Evolutionary conservation across 75 land plant species (phyloP), one percentile per base, ranked within the genome.

Genomic region (Larix kaempferi): DNA sequence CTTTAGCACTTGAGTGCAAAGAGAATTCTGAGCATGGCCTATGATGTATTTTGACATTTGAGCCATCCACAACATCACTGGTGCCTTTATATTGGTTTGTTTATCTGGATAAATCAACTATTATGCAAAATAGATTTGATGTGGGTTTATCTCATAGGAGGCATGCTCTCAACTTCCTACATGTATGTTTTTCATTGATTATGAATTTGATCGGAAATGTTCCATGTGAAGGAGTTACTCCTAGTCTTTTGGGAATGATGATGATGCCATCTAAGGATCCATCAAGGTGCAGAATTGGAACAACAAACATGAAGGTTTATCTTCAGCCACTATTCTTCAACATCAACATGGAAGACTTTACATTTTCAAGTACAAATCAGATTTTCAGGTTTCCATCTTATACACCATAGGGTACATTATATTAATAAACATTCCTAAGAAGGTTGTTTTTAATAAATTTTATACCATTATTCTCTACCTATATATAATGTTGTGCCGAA

Each of bases 21-120:
- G 98, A 97, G 71, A 97, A 97, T 71, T 98, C 99, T 26, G 99
- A 97, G 83, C 98, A 97, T 84, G 99, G 99, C 8, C 86, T 97
- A 19, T 90, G 99, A 15, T 77, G 92, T 61, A 92, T 97, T 82
- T 89, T 97, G 67, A 97, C 99, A 56, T 97, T 97, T 87, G 95
- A 94, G 86, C 99, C 99, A 29, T 86, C 90, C 26, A 94, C 98
- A 5, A 94, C 98, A 29, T 97, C 94, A 80, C 79, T 97, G 80
- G 99, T 97, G 25, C 98, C 99, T 57, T 75, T 94, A 64, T 98
- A 97, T 83, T 89, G 99, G 62, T 97, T 89, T 79, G 91, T 97
- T 17, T 83, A 91, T 63, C 89, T 94, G 55, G 99, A 95, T 61
- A 86, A 92, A 58, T 86, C 88, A 58, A 89, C 95, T 72, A 91